phyloP scores from a whole-genome alignment of 1,139 yeast species.

The Suhomyces terraborum region DNA sequence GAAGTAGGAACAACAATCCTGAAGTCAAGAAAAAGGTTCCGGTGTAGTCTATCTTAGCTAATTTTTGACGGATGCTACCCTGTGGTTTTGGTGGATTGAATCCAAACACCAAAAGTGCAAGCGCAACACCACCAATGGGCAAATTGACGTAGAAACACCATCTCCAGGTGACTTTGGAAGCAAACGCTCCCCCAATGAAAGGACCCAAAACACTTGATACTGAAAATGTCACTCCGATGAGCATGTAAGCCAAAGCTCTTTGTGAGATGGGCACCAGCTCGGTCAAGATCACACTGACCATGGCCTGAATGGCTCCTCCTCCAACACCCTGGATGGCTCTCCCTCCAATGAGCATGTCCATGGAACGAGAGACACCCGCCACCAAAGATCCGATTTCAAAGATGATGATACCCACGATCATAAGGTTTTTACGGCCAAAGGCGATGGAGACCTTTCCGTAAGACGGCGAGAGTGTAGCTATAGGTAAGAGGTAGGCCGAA shows the following conservation, averaged over 20 bases:
- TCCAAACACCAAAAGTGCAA: conserved; percentile 44
- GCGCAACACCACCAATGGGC: conserved; percentile 65
- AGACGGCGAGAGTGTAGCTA: conserved; percentile 57
- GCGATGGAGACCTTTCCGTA: conserved; percentile 65
- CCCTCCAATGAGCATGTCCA: conserved; percentile 68
- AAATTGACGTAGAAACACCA: conserved; percentile 78
- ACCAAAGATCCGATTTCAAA: conserved; percentile 67
- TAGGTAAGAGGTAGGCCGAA: conserved; percentile 60
- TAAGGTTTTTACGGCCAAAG: conserved; percentile 59
- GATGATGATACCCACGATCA: conserved; percentile 51
- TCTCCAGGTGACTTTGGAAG: conserved; percentile 66
- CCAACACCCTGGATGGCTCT: conserved; percentile 74
- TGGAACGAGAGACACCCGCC: conserved; percentile 55
- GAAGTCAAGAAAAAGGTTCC: conserved; percentile 46
- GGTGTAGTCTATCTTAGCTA: conserved; percentile 47
- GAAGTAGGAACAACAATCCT: conserved; percentile 46
- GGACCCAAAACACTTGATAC: conserved; percentile 65
- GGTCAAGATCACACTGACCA: conserved; percentile 59
- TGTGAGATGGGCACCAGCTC: conserved; percentile 63
- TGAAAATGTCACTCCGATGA: conserved; percentile 55
- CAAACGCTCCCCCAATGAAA: conserved; percentile 66
- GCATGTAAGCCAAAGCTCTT: conserved; percentile 54
- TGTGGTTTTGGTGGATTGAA: conserved; percentile 58
- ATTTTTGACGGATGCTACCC: conserved; percentile 42
- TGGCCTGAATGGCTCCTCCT: conserved; percentile 67